Percentiles rank a stretch among this genome's conserved stretches.
Conservation (phyloP, 305 asterid genomes). For the Fraxinus nigra region DNA sequence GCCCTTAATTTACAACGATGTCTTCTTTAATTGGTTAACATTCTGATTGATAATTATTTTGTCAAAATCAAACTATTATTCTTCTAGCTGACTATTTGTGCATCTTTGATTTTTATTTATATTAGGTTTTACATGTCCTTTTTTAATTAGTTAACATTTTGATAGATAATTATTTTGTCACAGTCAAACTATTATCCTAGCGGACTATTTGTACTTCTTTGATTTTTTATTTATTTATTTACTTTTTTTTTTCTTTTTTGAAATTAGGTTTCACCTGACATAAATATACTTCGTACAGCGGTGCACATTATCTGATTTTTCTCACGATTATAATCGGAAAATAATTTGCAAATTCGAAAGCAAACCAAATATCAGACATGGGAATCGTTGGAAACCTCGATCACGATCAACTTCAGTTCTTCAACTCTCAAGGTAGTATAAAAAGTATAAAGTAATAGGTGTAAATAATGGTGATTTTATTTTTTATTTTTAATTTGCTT, state of each 20-base stretch:
- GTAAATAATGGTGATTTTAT: not conserved
- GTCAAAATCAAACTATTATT: too few relatives aligned
- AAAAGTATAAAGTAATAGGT: not conserved
- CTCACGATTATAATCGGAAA: not conserved
- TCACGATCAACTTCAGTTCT: constrained; percentile 48
- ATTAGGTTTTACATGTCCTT: not conserved
- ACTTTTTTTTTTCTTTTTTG: too few relatives aligned
- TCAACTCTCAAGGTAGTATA: constrained; percentile 43
- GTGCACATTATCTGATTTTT: not conserved
- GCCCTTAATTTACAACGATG: too few relatives aligned
- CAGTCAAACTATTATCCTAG: not conserved
- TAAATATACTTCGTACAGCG: not conserved
- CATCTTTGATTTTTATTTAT: not conserved
- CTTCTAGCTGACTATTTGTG: not conserved
- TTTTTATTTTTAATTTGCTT: not conserved
- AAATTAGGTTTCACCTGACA: not conserved
- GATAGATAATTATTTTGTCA: not conserved
- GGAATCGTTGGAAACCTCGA: constrained; percentile 44
- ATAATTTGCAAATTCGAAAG: not conserved
- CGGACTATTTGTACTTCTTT: not conserved
- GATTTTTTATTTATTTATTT: too few relatives aligned
- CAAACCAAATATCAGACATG: constrained; percentile 25
- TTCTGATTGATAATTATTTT: not conserved
- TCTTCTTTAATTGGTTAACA: not conserved
- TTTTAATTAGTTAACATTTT: not conserved